Conservation (phyloP, 345 rosid genomes). For the Pistacia integerrima region DNA sequence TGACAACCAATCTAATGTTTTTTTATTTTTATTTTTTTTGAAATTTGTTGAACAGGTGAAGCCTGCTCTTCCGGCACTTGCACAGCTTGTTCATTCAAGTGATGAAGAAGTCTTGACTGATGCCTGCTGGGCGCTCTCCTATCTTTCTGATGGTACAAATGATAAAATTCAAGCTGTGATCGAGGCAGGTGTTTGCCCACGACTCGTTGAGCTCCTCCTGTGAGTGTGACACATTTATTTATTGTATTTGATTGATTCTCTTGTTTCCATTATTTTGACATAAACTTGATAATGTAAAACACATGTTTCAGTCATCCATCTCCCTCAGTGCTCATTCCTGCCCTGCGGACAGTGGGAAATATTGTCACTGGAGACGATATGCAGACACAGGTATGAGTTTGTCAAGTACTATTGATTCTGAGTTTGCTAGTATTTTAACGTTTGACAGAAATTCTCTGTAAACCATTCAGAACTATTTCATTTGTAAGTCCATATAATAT, state of each 20-base stretch:
- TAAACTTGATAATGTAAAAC: constrained; percentile 3
- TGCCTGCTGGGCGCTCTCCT: constrained; percentile 98
- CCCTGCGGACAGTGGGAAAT: constrained; percentile 87
- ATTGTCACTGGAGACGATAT: constrained; percentile 91
- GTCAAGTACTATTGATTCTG: neutral
- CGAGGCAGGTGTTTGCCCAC: constrained; percentile 83
- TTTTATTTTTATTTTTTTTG: neutral
- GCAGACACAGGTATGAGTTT: constrained; percentile 63
- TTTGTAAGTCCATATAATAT: neutral
- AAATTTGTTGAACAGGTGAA: constrained; percentile 53
- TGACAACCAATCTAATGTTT: neutral
- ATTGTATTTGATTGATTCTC: neutral
- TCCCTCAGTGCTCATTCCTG: constrained; percentile 89
- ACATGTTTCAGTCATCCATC: constrained; percentile 62
- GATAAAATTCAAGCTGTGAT: constrained; percentile 97
- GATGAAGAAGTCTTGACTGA: constrained; percentile 98
- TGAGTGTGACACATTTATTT: constrained; percentile 39
- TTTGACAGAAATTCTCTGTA: neutral
- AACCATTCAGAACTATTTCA: neutral
- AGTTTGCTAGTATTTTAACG: neutral
- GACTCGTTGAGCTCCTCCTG: constrained; percentile 82
- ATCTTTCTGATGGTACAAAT: constrained; percentile 95
- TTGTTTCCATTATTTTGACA: neutral
- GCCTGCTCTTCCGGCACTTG: constrained; percentile 93
- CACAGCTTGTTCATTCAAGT: constrained; percentile 74